Evolutionary conservation across 1,284 basidiomycete genomes (phyloP), one percentile per base, ranked within the genome.

Genomic region (Ustilago esculenta): DNA sequence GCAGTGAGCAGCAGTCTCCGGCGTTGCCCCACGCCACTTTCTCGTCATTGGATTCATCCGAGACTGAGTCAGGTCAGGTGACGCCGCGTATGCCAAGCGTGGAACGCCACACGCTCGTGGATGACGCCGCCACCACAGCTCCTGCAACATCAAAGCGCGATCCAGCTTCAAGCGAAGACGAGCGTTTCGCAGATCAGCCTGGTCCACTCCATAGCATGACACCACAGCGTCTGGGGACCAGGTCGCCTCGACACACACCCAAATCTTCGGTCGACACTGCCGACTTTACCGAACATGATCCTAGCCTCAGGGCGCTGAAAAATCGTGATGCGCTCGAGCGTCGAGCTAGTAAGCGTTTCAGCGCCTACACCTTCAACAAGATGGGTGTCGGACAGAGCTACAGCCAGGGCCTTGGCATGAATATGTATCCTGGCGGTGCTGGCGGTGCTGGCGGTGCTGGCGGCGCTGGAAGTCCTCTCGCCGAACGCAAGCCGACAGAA

Each of bases 261-360:
- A 57, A 60, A 29, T 53, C 65, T 2, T 71, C 68, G 18, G 32
- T 71, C 21, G 68, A 71, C 33, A 34, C 50, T 12, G 40, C 46
- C 24, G 67, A 68, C 27, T 82, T 85, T 4, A 89, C 90, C 23
- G 90, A 88, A 5, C 88, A 92, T 25, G 89, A 90, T 36, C 90
- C 87, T 51, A 94, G 92, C 8, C 86, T 98, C 14, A 92, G 92
- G 10, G 92, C 92, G 1, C 86, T 98, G 36, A 91, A 94, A 82
- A 88, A 90, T 68, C 88, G 88, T 37, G 94, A 96, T 71, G 88
- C 90, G 1, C 86, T 97, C 17, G 92, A 95, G 78, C 88, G 95
- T 10, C 86, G 95, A 35, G 95, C 95, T 4, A 94, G 92, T 23
- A 98, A 98, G 81, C 90, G 95, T 0, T 98, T 95, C 84, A 97